phyloP scores from a whole-genome alignment of 129 eudicot species.

The Flaveria bidentis region DNA sequence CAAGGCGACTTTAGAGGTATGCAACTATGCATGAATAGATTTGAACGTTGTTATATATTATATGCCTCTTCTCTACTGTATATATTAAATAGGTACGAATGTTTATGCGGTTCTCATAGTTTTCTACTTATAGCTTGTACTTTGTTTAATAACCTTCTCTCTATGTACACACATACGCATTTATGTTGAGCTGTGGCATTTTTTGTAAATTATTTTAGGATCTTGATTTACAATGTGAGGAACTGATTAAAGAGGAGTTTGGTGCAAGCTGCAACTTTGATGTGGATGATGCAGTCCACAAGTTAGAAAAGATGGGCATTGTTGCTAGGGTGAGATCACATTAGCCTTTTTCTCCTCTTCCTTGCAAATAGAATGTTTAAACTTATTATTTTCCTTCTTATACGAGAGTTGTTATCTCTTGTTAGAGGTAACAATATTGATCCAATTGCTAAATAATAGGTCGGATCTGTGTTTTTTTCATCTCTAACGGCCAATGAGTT shows the following conservation, averaged over 20 bases:
- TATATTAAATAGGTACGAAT: background rate
- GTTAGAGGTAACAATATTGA: background rate
- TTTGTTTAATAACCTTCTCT: too few relatives aligned
- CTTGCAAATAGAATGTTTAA: background rate
- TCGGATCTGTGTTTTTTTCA: background rate
- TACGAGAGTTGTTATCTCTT: background rate
- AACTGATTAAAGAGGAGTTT: slow-evolving; percentile 80
- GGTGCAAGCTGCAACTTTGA: slow-evolving; percentile 86
- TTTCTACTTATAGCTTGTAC: too few relatives aligned
- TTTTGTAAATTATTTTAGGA: slow-evolving; percentile 47
- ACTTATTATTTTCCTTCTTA: background rate
- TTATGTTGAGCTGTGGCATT: slow-evolving; percentile 6
- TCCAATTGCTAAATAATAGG: background rate
- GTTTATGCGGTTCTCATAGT: too few relatives aligned
- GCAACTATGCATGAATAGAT: background rate
- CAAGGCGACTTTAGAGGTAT: slow-evolving; percentile 79
- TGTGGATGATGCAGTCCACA: slow-evolving; percentile 91
- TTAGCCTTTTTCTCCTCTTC: background rate
- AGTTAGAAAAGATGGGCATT: slow-evolving; percentile 87
- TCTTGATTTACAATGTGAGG: slow-evolving; percentile 86
- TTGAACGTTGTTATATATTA: background rate
- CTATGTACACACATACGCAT: too few relatives aligned
- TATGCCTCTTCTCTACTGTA: background rate
- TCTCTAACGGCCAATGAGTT: background rate
- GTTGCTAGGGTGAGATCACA: slow-evolving; percentile 75